Conservation (phyloP, 2,329 filamentous ascomycete genomes). For the Sarocladium strictum region DNA sequence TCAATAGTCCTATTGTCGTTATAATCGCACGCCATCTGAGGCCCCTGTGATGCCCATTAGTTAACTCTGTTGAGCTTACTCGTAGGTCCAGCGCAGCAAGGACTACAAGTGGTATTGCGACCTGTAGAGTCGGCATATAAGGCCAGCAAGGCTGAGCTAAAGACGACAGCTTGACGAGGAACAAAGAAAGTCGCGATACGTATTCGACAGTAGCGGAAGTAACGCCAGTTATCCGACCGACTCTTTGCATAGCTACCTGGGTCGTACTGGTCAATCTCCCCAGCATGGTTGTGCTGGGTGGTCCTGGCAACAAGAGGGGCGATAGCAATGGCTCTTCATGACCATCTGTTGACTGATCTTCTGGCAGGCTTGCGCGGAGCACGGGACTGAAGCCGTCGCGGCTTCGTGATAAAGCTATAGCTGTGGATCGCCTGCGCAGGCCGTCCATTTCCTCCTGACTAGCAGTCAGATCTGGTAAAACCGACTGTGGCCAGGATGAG, state of each 20-base stretch:
- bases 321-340: background rate
- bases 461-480: background rate
- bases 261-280: constrained; percentile 10
- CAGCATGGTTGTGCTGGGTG: constrained; percentile 11
- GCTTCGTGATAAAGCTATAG: background rate
- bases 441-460: background rate
- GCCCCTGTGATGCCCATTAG: background rate
- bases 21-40: constrained; percentile 13
- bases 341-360: background rate
- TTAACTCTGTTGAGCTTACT: background rate
- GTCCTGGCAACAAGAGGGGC: constrained; percentile 12
- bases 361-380: background rate
- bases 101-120: constrained; percentile 61
- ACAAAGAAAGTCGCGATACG: constrained; percentile 48
- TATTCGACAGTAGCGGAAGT: constrained; percentile 4
- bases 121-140: constrained; percentile 56
- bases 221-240: background rate
- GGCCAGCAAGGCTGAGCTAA: constrained; percentile 67
- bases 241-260: constrained; percentile 15
- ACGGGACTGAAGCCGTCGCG: background rate
- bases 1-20: constrained; percentile 24
- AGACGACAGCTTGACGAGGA: constrained; percentile 62
- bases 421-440: background rate
- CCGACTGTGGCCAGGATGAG: background rate
- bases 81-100: constrained; percentile 62